phyloP scores from a whole-genome alignment of 225 moss, liverwort and hornwort genomes.

The Anthoceros angustus region DNA sequence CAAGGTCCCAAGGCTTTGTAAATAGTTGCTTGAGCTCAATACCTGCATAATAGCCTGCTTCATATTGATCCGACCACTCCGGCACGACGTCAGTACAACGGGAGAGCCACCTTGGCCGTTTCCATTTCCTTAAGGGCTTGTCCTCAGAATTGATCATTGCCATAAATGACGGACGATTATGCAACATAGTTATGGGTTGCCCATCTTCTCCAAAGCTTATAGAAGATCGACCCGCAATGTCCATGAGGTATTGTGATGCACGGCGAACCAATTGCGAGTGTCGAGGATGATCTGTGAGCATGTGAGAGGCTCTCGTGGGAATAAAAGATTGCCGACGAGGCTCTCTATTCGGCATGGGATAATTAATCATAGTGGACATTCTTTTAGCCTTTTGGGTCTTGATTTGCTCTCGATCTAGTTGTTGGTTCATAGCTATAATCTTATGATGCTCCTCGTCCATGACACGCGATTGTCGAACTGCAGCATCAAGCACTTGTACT shows the following conservation, averaged over 20 bases:
- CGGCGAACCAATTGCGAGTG: neutral
- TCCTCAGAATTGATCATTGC: neutral
- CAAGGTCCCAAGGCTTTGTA: neutral
- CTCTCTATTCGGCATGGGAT: neutral
- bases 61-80: neutral
- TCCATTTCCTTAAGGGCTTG: neutral
- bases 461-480: neutral
- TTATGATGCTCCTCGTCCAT: neutral
- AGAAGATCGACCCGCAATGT: neutral
- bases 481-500: neutral
- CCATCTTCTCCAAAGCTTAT: neutral
- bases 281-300: neutral
- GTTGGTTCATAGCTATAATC: neutral
- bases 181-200: neutral
- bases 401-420: neutral
- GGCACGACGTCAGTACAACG: neutral
- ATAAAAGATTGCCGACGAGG: neutral
- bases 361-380: neutral
- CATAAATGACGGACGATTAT: neutral
- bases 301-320: neutral
- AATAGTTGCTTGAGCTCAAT: slow-evolving; percentile 1
- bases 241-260: neutral
- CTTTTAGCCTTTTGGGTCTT: neutral
- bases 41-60: neutral
- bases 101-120: neutral